Evolutionary conservation across 345 rosid genomes (phyloP), one percentile per base, ranked within the genome.

Genomic region (Citrus glauca): DNA sequence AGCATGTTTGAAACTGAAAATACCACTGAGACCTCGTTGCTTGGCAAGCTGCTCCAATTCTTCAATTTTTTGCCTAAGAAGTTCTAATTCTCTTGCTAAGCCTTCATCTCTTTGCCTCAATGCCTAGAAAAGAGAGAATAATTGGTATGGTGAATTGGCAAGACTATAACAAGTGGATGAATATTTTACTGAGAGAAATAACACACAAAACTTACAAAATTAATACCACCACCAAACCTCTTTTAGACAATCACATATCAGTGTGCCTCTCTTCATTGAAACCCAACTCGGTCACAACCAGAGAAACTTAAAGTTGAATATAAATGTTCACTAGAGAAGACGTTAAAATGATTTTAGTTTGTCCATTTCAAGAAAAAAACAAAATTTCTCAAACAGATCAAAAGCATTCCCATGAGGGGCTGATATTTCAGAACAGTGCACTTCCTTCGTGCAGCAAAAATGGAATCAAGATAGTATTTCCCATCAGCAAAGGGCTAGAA

Each of bases 21-120:
- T 20, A 68, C 97, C 97, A 13, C 85, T 60, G 61, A 94, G 91
- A 60, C 99, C 97, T 25, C 83, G 88, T 70, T 82, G 75, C 75
- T 74, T 89, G 9, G 98, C 93, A 33, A 91, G 97, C 75, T 89
- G 85, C 88, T 92, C 99, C 69, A 96, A 74, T 83, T 94, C 97
- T 60, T 74, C 87, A 75, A 95, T 81, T 72, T 90, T 90, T 33
- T 81, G 80, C 72, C 71, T 83, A n/a, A 96, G 89, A 71, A 81
- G 84, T 24, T 88, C 87, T 50, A 94, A 72, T 89, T 91, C 88
- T 82, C 76, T 87, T 62, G 86, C 86, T 32, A 92, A 80, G 38
- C 66, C 85, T 65, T 94, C 95, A 56, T 94, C 95, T 85, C 88
- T 90, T 78, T 80, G 67, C 84, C 88, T 87, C 74, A 92, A 74